These are phyloP conservation scores for Xylaria sp. DNA, from an alignment of 2,329 filamentous ascomycete genomes.

Conservation along the genomic window DNA sequence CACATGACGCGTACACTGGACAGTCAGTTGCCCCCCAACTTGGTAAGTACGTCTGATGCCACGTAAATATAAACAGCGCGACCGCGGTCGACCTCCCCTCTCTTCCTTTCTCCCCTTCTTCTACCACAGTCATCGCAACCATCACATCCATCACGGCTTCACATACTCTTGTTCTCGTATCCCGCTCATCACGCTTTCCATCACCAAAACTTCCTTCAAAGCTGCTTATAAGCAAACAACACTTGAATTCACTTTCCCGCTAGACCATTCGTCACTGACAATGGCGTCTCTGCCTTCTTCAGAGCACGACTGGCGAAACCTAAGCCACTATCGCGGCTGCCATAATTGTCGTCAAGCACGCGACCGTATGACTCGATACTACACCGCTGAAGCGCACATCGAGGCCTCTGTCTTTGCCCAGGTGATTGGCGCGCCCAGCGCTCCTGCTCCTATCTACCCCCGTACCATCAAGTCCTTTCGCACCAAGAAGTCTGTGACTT, in stretches of 20 bases:
- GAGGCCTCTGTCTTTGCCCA: background rate
- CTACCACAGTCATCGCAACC: background rate
- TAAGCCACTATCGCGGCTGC: constrained; percentile 5
- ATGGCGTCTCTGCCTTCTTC: constrained; percentile 1
- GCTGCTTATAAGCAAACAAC: background rate
- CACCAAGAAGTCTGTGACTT: constrained; percentile 10
- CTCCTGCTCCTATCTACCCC: background rate
- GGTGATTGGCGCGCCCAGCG: background rate
- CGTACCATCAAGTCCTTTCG: constrained; percentile 7
- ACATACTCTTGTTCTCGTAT: background rate
- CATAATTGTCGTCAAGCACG: background rate
- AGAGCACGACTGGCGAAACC: constrained; percentile 9
- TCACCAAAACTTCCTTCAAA: background rate
- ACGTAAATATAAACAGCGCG: background rate
- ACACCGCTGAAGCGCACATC: background rate
- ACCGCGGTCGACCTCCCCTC: background rate
- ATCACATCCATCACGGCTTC: background rate
- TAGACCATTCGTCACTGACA: constrained; percentile 3
- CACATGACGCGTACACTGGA: background rate
- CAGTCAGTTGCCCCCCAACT: background rate
- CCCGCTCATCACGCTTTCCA: background rate
- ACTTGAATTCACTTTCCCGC: background rate
- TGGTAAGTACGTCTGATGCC: background rate
- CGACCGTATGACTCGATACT: background rate
- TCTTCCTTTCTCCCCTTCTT: background rate